phyloP scores from a whole-genome alignment of 768 basidiomycete genomes.

The Amanita molliuscula region DNA sequence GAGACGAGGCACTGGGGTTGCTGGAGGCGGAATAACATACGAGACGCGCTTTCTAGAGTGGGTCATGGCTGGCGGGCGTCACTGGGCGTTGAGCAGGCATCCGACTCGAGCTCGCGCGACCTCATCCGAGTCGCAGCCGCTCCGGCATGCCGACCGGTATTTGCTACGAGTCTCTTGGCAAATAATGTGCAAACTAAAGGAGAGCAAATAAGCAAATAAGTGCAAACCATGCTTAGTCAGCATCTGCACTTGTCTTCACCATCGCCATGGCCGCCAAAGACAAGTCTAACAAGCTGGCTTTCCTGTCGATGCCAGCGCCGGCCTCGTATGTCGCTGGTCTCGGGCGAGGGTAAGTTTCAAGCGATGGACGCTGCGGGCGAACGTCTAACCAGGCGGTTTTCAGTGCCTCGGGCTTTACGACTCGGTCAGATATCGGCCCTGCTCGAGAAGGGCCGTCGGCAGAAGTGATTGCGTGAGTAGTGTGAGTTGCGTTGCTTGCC shows the following conservation, averaged over 20 bases:
- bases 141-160: too few relatives aligned
- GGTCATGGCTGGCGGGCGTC: background rate
- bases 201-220: background rate
- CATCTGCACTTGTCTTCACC: background rate
- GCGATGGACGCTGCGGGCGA: background rate
- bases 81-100: background rate
- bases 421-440: slow-evolving; percentile 97
- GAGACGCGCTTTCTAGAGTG: slow-evolving; percentile 65
- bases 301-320: slow-evolving; percentile 87
- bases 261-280: slow-evolving; percentile 14
- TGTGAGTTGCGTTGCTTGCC: background rate
- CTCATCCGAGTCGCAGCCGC: too few relatives aligned
- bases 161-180: background rate
- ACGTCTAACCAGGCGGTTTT: slow-evolving; percentile 9
- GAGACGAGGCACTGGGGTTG: slow-evolving; percentile 50
- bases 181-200: background rate
- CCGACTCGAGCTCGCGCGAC: too few relatives aligned
- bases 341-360: slow-evolving; percentile 71
- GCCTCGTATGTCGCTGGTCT: slow-evolving; percentile 98
- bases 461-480: slow-evolving; percentile 71
- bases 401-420: slow-evolving; percentile 95
- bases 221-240: background rate
- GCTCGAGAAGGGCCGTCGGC: slow-evolving; percentile 92
- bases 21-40: slow-evolving; percentile 76
- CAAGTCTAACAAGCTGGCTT: slow-evolving; percentile 75